Evolutionary conservation across 495 filamentous ascomycete species (phyloP), one percentile per base, ranked within the genome.

Genomic region (Neurospora sp.): DNA sequence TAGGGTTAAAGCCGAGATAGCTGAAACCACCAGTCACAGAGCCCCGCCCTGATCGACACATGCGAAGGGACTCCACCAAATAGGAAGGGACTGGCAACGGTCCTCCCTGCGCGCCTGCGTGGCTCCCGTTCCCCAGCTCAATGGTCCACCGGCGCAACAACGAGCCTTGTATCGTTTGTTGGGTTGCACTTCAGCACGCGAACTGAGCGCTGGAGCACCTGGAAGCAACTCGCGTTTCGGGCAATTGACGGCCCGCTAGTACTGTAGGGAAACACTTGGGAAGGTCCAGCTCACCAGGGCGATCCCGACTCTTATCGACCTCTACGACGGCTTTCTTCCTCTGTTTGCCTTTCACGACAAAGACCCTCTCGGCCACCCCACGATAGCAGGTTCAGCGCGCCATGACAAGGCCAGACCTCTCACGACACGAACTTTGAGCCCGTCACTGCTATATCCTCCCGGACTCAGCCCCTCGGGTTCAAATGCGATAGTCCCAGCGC

Each of bases 401-500:
- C 54, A 66, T 66, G 54, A 66, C 54, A 66, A 66, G 27, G 54
- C 54, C 14, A 37, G 54, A 66, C 54, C 12, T 66, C 27, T 66
- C 31, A 66, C 27, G 27, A 66, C 27, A 18, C 3, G 54, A 66
- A 66, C 54, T 66, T 37, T 66, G 54, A 66, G 54, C 54, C 6
- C 27, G 27, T 66, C 54, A 66, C 14, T 66, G 27, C 27, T 16
- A 18, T 5, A 35, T 11, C 14, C 27, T 16, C 7, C 54, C 54
- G 12, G 54, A 35, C 3, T 16, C 54, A 2, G 35, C 14, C 12
- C 27, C 54, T 16, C 27, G 20, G 12, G 72, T 37, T n/a, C 73
- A 70, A 39, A 74, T 71, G 75, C 76, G 71, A 79, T 74, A 75
- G 54, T 35, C 31, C 44, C 31, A 39, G 39, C 71, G 31, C 72